Evolutionary conservation across 2,329 filamentous ascomycete genomes (phyloP), one percentile per base, ranked within the genome.

Genomic region (Fusarium drepaniforme): DNA sequence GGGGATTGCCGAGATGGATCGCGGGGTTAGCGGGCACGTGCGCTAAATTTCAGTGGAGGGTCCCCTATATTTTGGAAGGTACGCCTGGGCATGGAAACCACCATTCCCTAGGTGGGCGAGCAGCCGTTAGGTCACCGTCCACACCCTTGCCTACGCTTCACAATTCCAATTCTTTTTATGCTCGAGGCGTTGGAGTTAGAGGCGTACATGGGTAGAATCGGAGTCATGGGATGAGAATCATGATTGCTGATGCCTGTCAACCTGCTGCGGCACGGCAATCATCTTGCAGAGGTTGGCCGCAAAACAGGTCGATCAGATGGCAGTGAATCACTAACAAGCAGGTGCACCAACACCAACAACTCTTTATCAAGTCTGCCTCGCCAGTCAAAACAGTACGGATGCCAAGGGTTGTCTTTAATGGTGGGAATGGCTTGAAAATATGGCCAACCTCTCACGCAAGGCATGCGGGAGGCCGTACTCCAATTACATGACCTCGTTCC

Each of bases 381-480:
- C 49, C 28, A 33, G 28, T 15, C 4, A 7, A 33, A 21, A 13
- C 49, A n/a, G 28, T 53, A 6, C 3, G 6, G 9, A n/a, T 53
- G 49, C 16, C 1, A 8, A 13, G 9, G 7, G 5, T 25, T 30
- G 49, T 33, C 7, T 56, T 7, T 56, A 8, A 30, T 56, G 28
- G 49, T 16, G 49, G 30, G 15, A 15, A 13, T 7, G 25, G 25
- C 11, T 6, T 21, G 18, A 8, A 38, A 38, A 42, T 8, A 28
- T 49, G 35, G 35, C 56, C 23, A 38, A 21, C 21, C 5, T 42
- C 21, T 18, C 11, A 37, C 33, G 23, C 56, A 18, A 58, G 56
- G 9, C 56, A 59, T 40, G 35, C 23, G 7, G 56, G 56, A 59
- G 56, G 56, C 56, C 56, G 23, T 28, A 37, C 56, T 21, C 15